Conservation (phyloP, 345 rosid genomes). For the Hirschfeldia incana region DNA sequence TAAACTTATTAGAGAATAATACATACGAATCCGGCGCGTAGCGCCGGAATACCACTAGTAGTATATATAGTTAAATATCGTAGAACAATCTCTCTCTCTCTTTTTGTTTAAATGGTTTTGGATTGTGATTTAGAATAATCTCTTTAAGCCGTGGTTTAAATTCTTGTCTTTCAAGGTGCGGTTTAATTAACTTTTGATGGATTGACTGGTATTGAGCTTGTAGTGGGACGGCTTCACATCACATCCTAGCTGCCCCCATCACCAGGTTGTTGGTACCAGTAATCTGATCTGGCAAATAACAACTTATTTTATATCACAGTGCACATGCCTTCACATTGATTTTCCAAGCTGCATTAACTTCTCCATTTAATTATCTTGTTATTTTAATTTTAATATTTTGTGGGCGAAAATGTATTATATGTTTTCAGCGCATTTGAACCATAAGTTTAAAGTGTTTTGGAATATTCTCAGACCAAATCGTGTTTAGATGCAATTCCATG, state of each 20-base stretch:
- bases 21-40: too few species aligned
- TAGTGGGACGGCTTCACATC: too few species aligned
- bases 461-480: too few species aligned
- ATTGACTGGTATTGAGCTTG: background rate
- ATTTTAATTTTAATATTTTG: background rate
- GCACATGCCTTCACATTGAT: constrained; percentile 5
- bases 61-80: background rate
- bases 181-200: background rate
- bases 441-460: too few species aligned
- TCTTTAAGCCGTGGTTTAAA: background rate
- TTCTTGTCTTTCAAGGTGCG: background rate
- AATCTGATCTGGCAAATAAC: background rate
- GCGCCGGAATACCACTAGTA: too few species aligned
- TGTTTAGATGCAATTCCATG: too few species aligned
- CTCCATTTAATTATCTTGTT: background rate
- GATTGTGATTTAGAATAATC: background rate
- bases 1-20: too few species aligned
- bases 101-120: background rate
- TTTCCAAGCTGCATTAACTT: constrained; percentile 19
- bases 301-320: constrained; percentile 2
- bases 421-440: too few species aligned
- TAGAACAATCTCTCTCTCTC: background rate
- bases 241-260: too few species aligned
- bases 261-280: background rate
- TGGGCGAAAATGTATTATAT: constrained; percentile 19